These are phyloP conservation scores for Solanum chilense DNA, from an alignment of 257 asterid genomes.

Conservation along the genomic window DNA sequence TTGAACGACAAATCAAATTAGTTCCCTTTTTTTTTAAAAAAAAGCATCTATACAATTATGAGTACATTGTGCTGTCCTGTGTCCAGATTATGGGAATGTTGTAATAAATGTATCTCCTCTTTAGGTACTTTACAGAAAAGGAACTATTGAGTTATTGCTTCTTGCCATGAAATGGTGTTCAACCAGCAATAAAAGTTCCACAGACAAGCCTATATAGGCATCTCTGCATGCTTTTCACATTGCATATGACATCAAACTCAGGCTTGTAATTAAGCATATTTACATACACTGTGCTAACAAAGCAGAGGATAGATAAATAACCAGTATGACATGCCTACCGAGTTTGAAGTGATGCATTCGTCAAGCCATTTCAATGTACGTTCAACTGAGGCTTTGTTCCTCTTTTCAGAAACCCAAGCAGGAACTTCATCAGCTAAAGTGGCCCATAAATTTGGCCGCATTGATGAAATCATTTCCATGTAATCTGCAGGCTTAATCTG, in stretches of 20 bases:
- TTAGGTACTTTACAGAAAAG: background rate
- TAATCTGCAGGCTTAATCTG: slow-evolving; percentile 69
- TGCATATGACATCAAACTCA: background rate
- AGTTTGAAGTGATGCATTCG: slow-evolving; percentile 44
- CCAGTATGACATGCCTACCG: slow-evolving; percentile 1
- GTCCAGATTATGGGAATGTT: background rate
- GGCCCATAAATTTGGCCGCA: slow-evolving; percentile 83
- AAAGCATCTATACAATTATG: background rate
- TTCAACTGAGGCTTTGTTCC: slow-evolving; percentile 64
- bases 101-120: background rate
- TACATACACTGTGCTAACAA: background rate
- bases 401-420: slow-evolving; percentile 81
- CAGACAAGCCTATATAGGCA: background rate
- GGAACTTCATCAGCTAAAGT: slow-evolving; percentile 94
- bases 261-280: background rate
- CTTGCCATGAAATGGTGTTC: background rate
- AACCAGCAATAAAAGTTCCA: background rate
- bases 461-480: slow-evolving; percentile 54
- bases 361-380: slow-evolving; percentile 91
- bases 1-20: background rate
- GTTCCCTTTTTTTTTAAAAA: background rate
- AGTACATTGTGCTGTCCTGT: background rate
- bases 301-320: background rate
- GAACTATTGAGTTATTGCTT: background rate
- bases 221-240: background rate